A percentile compares a stretch with the other conserved stretches of the same genome.
Conservation (phyloP, 2,329 filamentous ascomycete species). For the Trichoderma endophyticum region DNA sequence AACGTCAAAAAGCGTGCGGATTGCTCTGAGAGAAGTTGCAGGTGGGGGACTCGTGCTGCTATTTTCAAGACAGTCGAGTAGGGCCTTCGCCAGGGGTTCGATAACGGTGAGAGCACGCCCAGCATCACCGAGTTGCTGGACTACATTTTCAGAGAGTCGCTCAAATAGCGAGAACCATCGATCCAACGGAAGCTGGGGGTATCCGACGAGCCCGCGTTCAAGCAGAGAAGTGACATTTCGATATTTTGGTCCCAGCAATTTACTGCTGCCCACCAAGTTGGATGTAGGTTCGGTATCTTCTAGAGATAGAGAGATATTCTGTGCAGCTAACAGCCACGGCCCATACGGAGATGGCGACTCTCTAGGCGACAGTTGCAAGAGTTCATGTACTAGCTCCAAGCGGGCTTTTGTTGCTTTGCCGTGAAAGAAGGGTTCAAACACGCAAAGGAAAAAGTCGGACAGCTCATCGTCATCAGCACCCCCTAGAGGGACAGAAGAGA, state of each 20-base stretch:
- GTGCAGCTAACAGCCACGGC: constrained; percentile 50
- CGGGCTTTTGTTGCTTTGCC: constrained; percentile 44
- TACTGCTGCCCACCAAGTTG: constrained; percentile 30
- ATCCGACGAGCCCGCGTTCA: constrained; percentile 54
- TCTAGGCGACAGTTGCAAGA: constrained; percentile 48
- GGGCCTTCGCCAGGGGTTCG: constrained; percentile 63
- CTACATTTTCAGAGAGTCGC: constrained; percentile 53
- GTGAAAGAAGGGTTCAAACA: constrained; percentile 59
- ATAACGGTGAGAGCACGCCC: constrained; percentile 64
- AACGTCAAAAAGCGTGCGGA: constrained; percentile 43
- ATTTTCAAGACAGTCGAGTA: constrained; percentile 40
- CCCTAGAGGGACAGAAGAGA: constrained; percentile 50
- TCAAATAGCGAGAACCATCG: constrained; percentile 57
- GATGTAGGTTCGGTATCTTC: constrained; percentile 25
- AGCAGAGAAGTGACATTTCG: constrained; percentile 67
- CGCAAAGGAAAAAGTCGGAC: constrained; percentile 44
- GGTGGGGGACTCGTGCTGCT: constrained; percentile 17
- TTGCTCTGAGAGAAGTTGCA: constrained; percentile 33
- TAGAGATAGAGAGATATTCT: constrained; percentile 43
- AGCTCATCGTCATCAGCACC: constrained; percentile 46
- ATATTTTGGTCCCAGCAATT: constrained; percentile 63
- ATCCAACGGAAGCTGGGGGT: constrained; percentile 45
- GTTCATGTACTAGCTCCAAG: constrained; percentile 48
- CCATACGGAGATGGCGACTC: constrained; percentile 46
- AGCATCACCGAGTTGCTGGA: constrained; percentile 63